Base-by-base conservation (phyloP, 2,329 filamentous ascomycete species). In the Aureobasidium sp. region DNA sequence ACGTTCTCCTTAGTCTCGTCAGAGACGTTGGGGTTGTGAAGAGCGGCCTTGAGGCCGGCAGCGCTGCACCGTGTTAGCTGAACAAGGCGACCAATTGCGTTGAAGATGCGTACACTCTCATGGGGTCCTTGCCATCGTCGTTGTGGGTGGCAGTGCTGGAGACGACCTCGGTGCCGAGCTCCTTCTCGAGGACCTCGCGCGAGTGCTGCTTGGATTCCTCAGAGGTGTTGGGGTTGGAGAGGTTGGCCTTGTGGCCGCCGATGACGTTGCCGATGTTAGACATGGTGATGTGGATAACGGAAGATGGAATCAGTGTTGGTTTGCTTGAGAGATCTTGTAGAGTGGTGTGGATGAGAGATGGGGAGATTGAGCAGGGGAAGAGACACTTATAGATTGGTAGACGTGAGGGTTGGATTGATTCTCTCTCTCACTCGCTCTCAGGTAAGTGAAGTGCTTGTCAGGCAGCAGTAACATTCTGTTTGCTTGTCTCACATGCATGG, bases 11-110 rank as follows among this genome's bases (percentile, higher is more conserved):
- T 81, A 3, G 77, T 76, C 64, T 79, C 77, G 0, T 78, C 72
- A 0, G 77, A 78, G 4, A 76, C 73, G 3, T 77, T 75, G n/a
- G 77, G 77, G 62, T 81, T 81, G 48, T 77, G 78, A 27, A 79
- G 56, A 14, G 78, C 74, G 6, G 61, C 70, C 50, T 69, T 65
- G 21, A 63, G 56, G 22, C 61, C 59, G 17, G 59, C 57, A 12
- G 60, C 54, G 35, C 47, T 58, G 35, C 14, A 2, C 29, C 16
- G 38, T 14, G 34, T 32, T 30, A 54, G 50, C 21, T 32, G 24
- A 37, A 12, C 17, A 17, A 41, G 11, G 6, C 19, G 12, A 29
- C 25, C 3, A 4, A 3, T 24, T 22, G 25, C 25, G 7, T 34
- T 14, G 7, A 40, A 16, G 34, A 24, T 25, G 66, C 74, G 62